phyloP scores from a whole-genome alignment of 805 yeast genomes.

The Naumovozyma baii region DNA sequence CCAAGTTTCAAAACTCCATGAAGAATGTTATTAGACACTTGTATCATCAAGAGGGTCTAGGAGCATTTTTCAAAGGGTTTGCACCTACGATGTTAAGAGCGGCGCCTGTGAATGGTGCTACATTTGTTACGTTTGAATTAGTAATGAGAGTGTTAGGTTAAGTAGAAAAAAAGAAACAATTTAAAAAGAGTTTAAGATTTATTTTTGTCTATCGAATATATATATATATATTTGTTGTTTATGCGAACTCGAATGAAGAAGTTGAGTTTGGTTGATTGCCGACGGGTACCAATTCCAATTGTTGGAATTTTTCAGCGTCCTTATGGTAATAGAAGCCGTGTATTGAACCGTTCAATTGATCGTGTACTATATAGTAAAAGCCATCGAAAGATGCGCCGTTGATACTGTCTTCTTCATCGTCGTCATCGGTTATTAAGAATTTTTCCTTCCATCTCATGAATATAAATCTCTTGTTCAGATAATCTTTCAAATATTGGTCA shows the following conservation, averaged over 20 bases:
- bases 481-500: constrained; percentile 14
- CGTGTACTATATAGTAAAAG: constrained; percentile 77
- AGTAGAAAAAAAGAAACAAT: constrained; percentile 1
- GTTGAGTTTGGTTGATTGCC: constrained; percentile 5
- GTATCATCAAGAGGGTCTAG: constrained; percentile 48
- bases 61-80: constrained; percentile 85
- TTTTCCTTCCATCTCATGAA: constrained; percentile 96
- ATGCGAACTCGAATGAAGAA: constrained; percentile 22
- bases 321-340: constrained; percentile 77
- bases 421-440: constrained; percentile 64
- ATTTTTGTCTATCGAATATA: background rate
- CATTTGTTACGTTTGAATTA: constrained; percentile 86
- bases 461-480: constrained; percentile 38
- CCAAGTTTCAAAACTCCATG: constrained; percentile 49
- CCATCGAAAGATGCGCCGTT: constrained; percentile 81
- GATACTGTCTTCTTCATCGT: constrained; percentile 27
- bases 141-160: constrained; percentile 63
- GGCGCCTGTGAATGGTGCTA: constrained; percentile 96
- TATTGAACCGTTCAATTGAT: constrained; percentile 64
- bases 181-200: background rate
- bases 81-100: constrained; percentile 90
- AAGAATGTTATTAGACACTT: constrained; percentile 50
- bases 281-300: constrained; percentile 45
- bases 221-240: background rate
- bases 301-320: constrained; percentile 67